Evolutionary conservation across 1,284 basidiomycete species (phyloP).

Genomic region (Dichomitus squalens): DNA sequence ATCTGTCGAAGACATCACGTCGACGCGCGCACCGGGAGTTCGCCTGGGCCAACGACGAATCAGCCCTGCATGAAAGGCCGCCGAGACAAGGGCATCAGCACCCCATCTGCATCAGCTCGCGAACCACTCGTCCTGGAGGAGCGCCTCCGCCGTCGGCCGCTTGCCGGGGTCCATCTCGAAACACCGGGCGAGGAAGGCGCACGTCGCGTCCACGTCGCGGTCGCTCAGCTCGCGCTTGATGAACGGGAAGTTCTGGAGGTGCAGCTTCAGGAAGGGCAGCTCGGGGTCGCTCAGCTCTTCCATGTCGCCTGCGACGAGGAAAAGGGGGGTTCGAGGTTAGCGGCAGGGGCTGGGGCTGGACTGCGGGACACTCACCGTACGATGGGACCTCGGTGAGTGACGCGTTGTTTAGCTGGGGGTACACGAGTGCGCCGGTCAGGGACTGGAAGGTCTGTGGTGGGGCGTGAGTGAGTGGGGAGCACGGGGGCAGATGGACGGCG

Average conservation of each 20-base stretch:
- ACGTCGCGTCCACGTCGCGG: conserved; percentile 1
- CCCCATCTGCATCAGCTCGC: background rate
- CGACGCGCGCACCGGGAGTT: too few relatives aligned
- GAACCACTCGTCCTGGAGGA: conserved; percentile 14
- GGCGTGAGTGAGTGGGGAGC: background rate
- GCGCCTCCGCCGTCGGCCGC: conserved; percentile 8
- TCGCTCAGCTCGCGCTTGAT: background rate
- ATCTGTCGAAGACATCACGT: too few relatives aligned
- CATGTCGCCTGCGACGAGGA: background rate
- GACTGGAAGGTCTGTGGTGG: conserved; percentile 10
- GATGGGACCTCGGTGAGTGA: conserved; percentile 4
- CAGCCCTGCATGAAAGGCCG: too few relatives aligned
- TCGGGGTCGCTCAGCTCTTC: background rate
- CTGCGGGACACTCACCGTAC: background rate
- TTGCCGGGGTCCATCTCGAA: conserved; percentile 8
- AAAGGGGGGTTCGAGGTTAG: too few relatives aligned
- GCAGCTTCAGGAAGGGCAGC: background rate
- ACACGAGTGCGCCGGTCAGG: conserved; percentile 6
- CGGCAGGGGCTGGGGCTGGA: too few relatives aligned
- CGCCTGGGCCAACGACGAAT: too few relatives aligned
- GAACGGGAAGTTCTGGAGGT: background rate
- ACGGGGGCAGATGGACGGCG: background rate
- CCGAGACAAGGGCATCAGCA: too few relatives aligned
- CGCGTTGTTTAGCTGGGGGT: background rate
- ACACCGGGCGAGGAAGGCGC: conserved; percentile 15